These are phyloP conservation scores for Russula vinacea DNA, from an alignment of 768 basidiomycete genomes.

Conservation along the genomic window DNA sequence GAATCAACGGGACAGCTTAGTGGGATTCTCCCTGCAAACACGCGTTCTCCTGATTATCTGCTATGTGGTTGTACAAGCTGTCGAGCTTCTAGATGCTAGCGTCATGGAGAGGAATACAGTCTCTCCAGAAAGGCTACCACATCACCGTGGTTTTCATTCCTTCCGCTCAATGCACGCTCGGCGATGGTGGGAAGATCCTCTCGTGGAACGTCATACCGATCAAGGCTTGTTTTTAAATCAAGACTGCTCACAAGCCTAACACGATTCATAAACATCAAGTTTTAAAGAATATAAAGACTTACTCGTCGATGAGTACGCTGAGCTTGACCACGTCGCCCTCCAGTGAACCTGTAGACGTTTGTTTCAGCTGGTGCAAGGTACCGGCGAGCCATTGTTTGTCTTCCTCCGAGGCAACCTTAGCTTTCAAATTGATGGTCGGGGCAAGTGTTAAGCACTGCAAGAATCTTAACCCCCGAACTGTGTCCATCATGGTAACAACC, in stretches of 20 bases:
- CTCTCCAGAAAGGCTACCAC: constrained; percentile 51
- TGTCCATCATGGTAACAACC: neutral
- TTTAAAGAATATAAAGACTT: constrained; percentile 31
- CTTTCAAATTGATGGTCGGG: constrained; percentile 57
- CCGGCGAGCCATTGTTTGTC: constrained; percentile 60
- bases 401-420: constrained; percentile 54
- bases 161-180: constrained; percentile 44
- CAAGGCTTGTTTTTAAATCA: constrained; percentile 55
- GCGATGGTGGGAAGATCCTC: constrained; percentile 56
- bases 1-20: neutral
- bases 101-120: constrained; percentile 37
- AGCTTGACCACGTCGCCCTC: constrained; percentile 59
- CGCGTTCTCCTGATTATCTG: neutral
- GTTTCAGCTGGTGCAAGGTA: constrained; percentile 54
- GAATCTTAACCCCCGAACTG: constrained; percentile 31
- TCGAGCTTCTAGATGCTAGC: neutral
- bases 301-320: constrained; percentile 55
- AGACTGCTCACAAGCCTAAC: constrained; percentile 57
- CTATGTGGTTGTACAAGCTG: neutral
- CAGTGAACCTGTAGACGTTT: constrained; percentile 57
- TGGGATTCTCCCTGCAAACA: neutral
- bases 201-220: constrained; percentile 63
- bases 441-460: constrained; percentile 67
- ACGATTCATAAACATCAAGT: neutral
- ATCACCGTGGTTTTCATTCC: constrained; percentile 41